Evolutionary conservation across 179 eudicot genomes (phyloP).

Genomic region (Amaranthus tricolor): DNA sequence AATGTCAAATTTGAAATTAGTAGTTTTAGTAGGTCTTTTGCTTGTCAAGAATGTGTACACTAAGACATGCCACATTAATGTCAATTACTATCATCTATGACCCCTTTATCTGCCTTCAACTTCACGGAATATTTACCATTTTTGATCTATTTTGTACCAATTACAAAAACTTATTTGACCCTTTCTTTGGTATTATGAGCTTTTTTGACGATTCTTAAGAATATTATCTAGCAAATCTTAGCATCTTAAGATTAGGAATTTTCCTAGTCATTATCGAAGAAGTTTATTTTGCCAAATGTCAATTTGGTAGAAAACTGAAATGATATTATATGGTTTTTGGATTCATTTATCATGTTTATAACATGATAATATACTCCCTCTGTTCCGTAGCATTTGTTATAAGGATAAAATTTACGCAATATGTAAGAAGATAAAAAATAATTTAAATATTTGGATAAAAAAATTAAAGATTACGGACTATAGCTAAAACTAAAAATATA

Average conservation of each 20-base stretch:
- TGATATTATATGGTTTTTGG: not conserved
- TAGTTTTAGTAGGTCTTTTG: not conserved
- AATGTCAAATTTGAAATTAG: not conserved
- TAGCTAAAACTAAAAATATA: too few species aligned
- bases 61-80: not conserved
- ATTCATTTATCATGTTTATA: not conserved
- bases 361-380: not conserved
- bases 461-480: too few species aligned
- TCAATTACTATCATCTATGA: conserved; percentile 1
- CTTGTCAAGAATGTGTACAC: not conserved
- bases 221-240: not conserved
- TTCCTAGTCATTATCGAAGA: not conserved
- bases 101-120: conserved; percentile 20
- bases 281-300: not conserved
- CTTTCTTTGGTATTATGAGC: conserved; percentile 11
- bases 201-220: not conserved
- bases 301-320: not conserved
- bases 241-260: not conserved
- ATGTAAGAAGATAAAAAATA: too few species aligned
- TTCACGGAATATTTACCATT: conserved; percentile 4
- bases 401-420: too few species aligned
- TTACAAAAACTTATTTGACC: conserved; percentile 11
- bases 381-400: too few species aligned
- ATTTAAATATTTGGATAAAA: too few species aligned
- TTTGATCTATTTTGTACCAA: conserved; percentile 22